phyloP scores from a whole-genome alignment of 2,329 filamentous ascomycete genomes.

The Apiospora rasikravindrae region DNA sequence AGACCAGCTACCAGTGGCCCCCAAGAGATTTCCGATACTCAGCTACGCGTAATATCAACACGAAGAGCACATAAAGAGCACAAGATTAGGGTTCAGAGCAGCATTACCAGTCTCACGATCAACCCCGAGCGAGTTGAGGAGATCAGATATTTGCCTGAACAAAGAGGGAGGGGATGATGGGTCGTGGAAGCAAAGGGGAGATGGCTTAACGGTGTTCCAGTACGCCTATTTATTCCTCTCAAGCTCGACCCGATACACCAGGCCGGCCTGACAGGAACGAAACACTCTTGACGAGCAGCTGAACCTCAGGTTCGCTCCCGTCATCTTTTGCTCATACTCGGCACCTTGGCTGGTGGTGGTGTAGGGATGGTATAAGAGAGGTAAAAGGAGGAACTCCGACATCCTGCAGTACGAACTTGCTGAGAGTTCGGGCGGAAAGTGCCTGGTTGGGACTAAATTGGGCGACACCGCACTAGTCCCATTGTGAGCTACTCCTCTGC shows the following conservation, averaged over 20 bases:
- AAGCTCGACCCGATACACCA: neutral
- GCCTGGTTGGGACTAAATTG: neutral
- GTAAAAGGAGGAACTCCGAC: neutral
- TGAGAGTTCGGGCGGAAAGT: neutral
- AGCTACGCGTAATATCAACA: slow-evolving; percentile 35
- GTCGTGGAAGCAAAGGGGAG: neutral
- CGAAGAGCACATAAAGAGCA: neutral
- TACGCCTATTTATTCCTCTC: neutral
- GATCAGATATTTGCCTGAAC: slow-evolving; percentile 51
- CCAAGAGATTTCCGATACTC: slow-evolving; percentile 63
- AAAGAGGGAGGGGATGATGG: too few relatives aligned
- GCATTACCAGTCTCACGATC: slow-evolving; percentile 60
- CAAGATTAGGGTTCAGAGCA: too few relatives aligned
- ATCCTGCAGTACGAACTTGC: neutral
- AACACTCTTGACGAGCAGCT: neutral
- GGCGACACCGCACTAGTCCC: neutral
- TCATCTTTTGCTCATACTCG: neutral
- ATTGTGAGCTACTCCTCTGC: neutral
- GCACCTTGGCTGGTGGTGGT: neutral
- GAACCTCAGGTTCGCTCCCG: neutral
- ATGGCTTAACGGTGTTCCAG: neutral
- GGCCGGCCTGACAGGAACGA: neutral
- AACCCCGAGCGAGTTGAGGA: slow-evolving; percentile 65
- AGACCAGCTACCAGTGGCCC: slow-evolving; percentile 64
- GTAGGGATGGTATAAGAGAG: neutral